Evolutionary conservation across 2,329 filamentous ascomycete species (phyloP), one percentile per base, ranked within the genome.

Genomic region (Cercospora zeina): DNA sequence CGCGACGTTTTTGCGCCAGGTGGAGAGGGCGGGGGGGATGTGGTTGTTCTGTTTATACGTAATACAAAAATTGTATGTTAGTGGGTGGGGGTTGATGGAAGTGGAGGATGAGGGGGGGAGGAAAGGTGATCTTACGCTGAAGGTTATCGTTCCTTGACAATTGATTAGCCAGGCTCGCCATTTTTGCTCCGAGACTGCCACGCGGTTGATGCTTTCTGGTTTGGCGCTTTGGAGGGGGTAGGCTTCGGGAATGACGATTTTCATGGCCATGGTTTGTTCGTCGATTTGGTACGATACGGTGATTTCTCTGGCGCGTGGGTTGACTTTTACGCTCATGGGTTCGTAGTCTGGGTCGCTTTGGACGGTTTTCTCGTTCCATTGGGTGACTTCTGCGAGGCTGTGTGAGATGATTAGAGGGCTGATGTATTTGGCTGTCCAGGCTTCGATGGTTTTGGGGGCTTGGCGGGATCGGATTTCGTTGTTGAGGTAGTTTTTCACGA

Each of bases 131-230:
- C 81, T 71, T 78, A 85, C 83, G 65, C 91, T 90, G 73, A 97
- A 96, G 45, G 91, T 93, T 70, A 99, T 97, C 49, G 95, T 91
- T 4, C 91, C 93, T 69, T 97, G 90, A 3, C 91, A 93, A 7
- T 88, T 91, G 71, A 91, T 83, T 64, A 97, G 82, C 93, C 93
- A 97, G 64, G 84, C 89, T 76, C 91, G 88, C 93, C 95, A 99
- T 73, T 95, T 96, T 75, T 88, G 88, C 72, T 97, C 93, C 63
- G 87, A 89, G 27, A 97, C 91, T 0, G 90, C 91, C 1, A 97
- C 91, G 11, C 93, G 88, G 69, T 89, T 91, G 19, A 93, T 79
- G 8, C 91, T 88, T 2, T 87, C 81, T 0, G 97, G 92, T 8
- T 85, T 81, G 1, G 96, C 90, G 1, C 85, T 83, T 24, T 91